These are phyloP conservation scores for Zasmidium angulare DNA, from an alignment of 2,329 filamentous ascomycete genomes.

Conservation along the genomic window DNA sequence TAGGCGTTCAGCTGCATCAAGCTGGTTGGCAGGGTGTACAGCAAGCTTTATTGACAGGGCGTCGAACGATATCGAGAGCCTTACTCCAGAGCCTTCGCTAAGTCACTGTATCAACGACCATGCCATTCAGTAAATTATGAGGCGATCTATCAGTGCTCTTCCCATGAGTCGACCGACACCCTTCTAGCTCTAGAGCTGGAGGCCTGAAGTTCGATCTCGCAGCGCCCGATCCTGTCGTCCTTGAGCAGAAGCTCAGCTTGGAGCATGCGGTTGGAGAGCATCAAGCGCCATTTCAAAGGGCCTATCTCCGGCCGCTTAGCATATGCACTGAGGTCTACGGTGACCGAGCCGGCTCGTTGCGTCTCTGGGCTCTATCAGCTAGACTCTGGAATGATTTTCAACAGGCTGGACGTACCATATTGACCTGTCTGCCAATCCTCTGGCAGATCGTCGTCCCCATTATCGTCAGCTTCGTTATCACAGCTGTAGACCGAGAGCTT, in stretches of 20 bases:
- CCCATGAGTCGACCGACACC: no score
- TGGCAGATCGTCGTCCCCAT: not conserved
- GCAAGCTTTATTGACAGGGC: no score
- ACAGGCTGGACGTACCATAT: not conserved
- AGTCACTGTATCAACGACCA: no score
- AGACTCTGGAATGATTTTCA: not conserved
- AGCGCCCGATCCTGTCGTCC: not conserved
- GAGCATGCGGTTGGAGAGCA: not conserved
- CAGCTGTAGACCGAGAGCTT: no score
- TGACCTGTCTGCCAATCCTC: not conserved
- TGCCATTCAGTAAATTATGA: no score
- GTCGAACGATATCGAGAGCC: no score
- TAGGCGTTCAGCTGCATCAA: no score
- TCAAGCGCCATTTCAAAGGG: slow-evolving; percentile 1
- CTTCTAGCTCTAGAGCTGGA: no score
- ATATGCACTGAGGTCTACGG: not conserved
- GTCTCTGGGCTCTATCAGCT: not conserved
- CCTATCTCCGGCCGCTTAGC: not conserved
- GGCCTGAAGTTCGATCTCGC: not conserved
- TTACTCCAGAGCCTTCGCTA: no score
- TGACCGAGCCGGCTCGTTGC: not conserved
- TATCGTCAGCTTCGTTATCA: not conserved
- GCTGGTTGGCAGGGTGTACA: no score
- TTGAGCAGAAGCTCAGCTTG: not conserved
- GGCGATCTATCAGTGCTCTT: no score